These are phyloP conservation scores for Mucor saturninus DNA, from an alignment of 371 early-diverging fungal genomes.

Conservation along the genomic window DNA sequence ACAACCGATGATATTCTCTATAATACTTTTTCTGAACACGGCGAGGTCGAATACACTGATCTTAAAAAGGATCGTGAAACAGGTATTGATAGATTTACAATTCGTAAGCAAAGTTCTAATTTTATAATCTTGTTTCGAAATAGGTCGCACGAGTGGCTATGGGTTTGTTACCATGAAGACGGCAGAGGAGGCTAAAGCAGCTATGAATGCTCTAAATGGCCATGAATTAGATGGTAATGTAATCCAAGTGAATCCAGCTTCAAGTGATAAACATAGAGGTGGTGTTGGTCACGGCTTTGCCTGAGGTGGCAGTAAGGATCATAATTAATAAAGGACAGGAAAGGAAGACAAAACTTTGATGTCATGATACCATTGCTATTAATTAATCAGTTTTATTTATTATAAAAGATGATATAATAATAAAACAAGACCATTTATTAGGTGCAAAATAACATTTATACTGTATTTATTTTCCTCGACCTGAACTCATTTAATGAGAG, in stretches of 20 bases:
- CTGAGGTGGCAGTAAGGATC: no score
- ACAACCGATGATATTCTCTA: constrained; percentile 3
- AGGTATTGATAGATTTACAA: neutral
- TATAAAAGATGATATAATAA: no score
- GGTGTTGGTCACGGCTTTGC: no score
- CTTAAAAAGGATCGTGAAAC: constrained; percentile 10
- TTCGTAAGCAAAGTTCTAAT: no score
- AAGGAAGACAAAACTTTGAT: no score
- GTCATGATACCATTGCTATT: no score
- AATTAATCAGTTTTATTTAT: no score
- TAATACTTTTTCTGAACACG: neutral
- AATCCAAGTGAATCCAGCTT: neutral
- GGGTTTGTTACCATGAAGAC: neutral
- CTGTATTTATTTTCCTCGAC: no score
- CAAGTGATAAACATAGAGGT: neutral
- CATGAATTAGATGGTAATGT: constrained; percentile 6
- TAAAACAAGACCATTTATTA: no score
- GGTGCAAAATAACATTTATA: no score
- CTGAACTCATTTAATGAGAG: no score
- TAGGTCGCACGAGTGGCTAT: constrained; percentile 11
- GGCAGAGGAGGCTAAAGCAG: neutral
- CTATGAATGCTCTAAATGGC: neutral
- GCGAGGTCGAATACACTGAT: constrained; percentile 1
- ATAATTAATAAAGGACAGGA: no score
- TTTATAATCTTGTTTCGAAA: neutral